A percentile compares a stretch with the other conserved stretches of the same genome.
Evolutionary conservation across 805 yeast genomes (phyloP).

Genomic region (Hanseniaspora clermontiae): DNA sequence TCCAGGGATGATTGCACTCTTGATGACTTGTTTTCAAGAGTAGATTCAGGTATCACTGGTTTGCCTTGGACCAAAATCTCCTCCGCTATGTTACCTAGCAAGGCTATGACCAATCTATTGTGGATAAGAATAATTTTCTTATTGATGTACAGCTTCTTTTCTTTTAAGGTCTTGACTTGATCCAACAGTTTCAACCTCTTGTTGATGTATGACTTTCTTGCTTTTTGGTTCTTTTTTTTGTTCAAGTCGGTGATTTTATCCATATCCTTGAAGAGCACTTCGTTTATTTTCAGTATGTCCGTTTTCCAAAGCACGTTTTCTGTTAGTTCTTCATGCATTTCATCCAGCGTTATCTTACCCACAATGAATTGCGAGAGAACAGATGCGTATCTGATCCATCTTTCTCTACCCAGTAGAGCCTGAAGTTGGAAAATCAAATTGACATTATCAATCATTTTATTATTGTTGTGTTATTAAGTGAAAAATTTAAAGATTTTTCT

Average conservation of each 20-base stretch:
- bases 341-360: conserved; percentile 50
- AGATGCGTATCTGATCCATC: conserved; percentile 78
- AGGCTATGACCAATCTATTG: conserved; percentile 68
- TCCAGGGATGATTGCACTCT: background rate
- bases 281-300: conserved; percentile 33
- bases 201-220: conserved; percentile 4
- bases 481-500: background rate
- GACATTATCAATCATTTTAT: conserved; percentile 49
- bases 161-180: background rate
- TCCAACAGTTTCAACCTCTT: background rate
- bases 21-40: background rate
- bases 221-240: conserved; percentile 53
- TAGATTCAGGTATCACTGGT: background rate
- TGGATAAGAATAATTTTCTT: conserved; percentile 39
- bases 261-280: conserved; percentile 51
- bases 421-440: conserved; percentile 34
- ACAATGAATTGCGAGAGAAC: conserved; percentile 61
- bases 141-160: conserved; percentile 3
- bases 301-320: conserved; percentile 7
- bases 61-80: conserved; percentile 1
- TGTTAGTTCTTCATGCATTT: conserved; percentile 49
- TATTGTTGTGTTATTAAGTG: background rate
- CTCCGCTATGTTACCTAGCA: conserved; percentile 56
- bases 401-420: conserved; percentile 45
- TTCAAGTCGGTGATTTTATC: conserved; percentile 70